A percentile compares a stretch with the other conserved stretches of the same genome.
These are phyloP conservation scores for Fraxinus excelsior DNA, from an alignment of 257 asterid species.

Conservation along the genomic window DNA sequence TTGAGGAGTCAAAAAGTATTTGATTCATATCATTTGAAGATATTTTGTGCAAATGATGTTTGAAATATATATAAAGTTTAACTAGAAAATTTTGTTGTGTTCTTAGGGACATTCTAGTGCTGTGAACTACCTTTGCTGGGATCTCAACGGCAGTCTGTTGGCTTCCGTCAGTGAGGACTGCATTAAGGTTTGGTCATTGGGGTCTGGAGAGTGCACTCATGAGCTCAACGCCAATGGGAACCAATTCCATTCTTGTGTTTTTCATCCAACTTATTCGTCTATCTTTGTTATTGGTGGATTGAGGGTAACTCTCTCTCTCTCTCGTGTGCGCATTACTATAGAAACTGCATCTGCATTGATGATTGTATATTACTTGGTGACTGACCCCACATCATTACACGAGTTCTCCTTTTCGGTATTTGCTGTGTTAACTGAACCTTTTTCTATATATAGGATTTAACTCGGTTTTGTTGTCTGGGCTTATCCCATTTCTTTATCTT, in stretches of 20 bases:
- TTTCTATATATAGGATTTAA: background rate
- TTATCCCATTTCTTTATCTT: background rate
- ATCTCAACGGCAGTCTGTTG: slow-evolving; percentile 74
- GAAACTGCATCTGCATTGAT: background rate
- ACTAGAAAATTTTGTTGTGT: slow-evolving; percentile 24
- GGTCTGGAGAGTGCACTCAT: slow-evolving; percentile 83
- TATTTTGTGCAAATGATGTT: background rate
- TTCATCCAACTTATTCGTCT: slow-evolving; percentile 86
- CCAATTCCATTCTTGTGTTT: slow-evolving; percentile 89
- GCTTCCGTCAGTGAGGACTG: slow-evolving; percentile 94
- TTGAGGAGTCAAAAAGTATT: background rate
- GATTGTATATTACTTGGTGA: background rate
- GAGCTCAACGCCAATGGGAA: slow-evolving; percentile 73
- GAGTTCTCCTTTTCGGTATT: no score
- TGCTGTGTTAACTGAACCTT: no score
- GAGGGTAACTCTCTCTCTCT: slow-evolving; percentile 45
- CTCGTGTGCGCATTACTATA: background rate
- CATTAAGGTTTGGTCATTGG: slow-evolving; percentile 90
- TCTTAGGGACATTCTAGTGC: slow-evolving; percentile 72
- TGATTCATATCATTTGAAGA: background rate
- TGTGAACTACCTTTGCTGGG: slow-evolving; percentile 94
- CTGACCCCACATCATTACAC: background rate
- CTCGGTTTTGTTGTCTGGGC: background rate
- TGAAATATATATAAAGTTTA: background rate
- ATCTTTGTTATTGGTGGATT: slow-evolving; percentile 88